phyloP scores from a whole-genome alignment of 164 flowering plant species.

The Buxus sempervirens region DNA sequence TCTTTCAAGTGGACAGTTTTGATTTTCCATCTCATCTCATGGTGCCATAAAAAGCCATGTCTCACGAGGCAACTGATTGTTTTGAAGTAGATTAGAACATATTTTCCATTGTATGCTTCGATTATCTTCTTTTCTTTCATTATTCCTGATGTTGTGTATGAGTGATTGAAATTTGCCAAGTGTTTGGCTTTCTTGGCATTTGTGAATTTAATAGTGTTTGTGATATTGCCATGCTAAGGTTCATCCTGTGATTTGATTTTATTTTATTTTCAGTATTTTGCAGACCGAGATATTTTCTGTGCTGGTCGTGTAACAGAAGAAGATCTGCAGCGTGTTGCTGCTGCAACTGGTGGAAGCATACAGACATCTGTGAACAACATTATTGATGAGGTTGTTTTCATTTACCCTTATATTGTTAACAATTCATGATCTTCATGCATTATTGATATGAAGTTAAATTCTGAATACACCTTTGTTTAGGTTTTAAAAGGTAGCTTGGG shows the following conservation, averaged over 20 bases:
- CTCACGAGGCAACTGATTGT: no score
- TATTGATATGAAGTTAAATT: neutral
- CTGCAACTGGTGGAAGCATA: constrained; percentile 95
- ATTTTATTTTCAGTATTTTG: constrained; percentile 96
- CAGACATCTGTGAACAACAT: constrained; percentile 95
- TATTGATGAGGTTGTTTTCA: constrained; percentile 71
- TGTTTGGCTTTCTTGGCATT: no score
- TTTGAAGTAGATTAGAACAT: no score
- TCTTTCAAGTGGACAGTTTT: no score
- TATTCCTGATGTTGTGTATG: no score
- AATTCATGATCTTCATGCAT: neutral
- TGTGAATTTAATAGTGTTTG: no score
- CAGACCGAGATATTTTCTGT: constrained; percentile 97
- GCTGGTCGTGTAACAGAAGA: constrained; percentile 99
- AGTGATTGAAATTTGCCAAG: no score
- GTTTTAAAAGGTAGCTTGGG: neutral
- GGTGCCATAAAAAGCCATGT: no score
- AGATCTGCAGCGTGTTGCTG: constrained; percentile 89
- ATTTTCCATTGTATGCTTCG: no score
- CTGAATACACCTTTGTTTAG: neutral
- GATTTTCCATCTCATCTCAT: no score
- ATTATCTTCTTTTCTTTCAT: no score
- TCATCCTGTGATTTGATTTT: constrained; percentile 1
- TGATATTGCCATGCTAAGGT: neutral
- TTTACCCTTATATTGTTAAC: neutral